Evolutionary conservation across 345 rosid species (phyloP).

Genomic region (Dimocarpus longan): DNA sequence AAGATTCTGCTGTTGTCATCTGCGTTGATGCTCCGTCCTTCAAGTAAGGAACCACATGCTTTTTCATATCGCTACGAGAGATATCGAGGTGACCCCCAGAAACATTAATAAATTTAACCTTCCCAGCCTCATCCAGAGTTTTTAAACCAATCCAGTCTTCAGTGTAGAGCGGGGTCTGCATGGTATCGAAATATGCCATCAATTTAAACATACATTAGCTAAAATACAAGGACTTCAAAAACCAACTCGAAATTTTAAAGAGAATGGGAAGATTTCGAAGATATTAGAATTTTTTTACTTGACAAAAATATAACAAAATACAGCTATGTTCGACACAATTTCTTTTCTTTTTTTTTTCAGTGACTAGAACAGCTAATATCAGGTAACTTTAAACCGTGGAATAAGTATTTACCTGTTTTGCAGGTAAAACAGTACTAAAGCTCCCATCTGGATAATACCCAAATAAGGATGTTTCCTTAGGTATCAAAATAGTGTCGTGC

Average conservation of each 20-base stretch:
- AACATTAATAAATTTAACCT: conserved; percentile 60
- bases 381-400: not conserved
- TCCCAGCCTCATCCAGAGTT: conserved; percentile 69
- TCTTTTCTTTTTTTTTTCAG: too few species aligned
- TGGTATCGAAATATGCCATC: not conserved
- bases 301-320: not conserved
- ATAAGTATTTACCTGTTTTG: conserved; percentile 50
- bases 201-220: not conserved
- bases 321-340: too few species aligned
- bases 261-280: not conserved
- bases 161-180: conserved; percentile 57
- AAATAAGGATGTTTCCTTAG: conserved; percentile 85
- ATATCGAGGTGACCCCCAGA: conserved; percentile 66
- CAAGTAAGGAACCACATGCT: conserved; percentile 64
- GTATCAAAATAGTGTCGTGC: conserved; percentile 70
- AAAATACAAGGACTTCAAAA: not conserved
- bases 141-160: conserved; percentile 84
- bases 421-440: conserved; percentile 54
- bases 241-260: not conserved
- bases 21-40: conserved; percentile 32
- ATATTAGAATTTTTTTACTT: not conserved
- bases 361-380: not conserved
- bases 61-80: conserved; percentile 56
- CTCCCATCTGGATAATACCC: conserved; percentile 81
- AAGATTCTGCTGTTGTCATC: conserved; percentile 18